Evolutionary conservation across 2,329 filamentous ascomycete genomes (phyloP).

Genomic region (Aspergillus pseudoglaucus): DNA sequence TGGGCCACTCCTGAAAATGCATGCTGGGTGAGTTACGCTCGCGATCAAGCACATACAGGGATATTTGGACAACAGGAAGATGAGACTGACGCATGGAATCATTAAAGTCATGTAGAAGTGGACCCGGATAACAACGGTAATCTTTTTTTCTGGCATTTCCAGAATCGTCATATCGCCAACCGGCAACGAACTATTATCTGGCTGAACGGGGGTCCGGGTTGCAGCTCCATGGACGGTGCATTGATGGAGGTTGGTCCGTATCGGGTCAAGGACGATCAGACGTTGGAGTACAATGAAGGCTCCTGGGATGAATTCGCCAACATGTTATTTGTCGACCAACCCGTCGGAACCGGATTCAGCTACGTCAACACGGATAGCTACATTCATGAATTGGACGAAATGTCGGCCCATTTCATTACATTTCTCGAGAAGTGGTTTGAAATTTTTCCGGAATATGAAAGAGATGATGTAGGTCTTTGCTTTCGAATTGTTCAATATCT

Average conservation of each 20-base stretch:
- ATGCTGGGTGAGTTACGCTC: constrained; percentile 77
- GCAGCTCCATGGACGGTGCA: constrained; percentile 93
- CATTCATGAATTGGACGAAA: constrained; percentile 74
- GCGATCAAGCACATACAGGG: not conserved
- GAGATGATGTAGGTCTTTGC: constrained; percentile 69
- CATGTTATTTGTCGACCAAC: constrained; percentile 92
- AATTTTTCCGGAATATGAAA: constrained; percentile 84
- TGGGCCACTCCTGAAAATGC: constrained; percentile 83
- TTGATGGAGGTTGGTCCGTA: constrained; percentile 97
- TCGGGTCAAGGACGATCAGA: constrained; percentile 65
- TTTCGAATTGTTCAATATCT: not conserved
- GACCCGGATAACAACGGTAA: constrained; percentile 80
- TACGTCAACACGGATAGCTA: constrained; percentile 88
- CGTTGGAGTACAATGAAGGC: constrained; percentile 78
- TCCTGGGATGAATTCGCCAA: constrained; percentile 99
- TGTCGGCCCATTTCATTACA: constrained; percentile 79
- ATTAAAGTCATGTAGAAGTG: constrained; percentile 77
- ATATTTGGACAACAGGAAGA: not conserved
- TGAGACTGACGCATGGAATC: not conserved
- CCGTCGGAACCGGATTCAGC: constrained; percentile 92
- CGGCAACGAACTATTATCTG: constrained; percentile 86
- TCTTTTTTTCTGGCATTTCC: constrained; percentile 97
- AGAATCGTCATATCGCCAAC: constrained; percentile 92
- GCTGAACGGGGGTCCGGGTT: constrained; percentile 95
- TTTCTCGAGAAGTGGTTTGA: constrained; percentile 91